Percentiles rank a stretch among this genome's conserved stretches.
phyloP scores from a whole-genome alignment of 2,329 filamentous ascomycete species.

The Drechslera avenae region DNA sequence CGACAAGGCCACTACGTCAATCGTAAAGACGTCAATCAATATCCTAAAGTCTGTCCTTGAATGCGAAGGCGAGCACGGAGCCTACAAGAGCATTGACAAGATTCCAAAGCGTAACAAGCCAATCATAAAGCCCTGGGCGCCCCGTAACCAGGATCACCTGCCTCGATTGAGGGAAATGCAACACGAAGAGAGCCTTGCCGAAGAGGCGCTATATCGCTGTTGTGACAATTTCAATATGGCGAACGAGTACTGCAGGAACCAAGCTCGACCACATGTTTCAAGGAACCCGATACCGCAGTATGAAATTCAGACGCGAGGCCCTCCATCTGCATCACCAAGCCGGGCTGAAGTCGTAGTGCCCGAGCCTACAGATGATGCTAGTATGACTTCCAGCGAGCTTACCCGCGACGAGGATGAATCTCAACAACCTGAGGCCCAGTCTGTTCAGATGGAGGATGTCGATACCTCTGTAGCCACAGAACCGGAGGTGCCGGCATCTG shows the following conservation, averaged over 20 bases:
- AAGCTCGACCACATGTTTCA: conserved; percentile 62
- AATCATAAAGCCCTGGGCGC: conserved; percentile 58
- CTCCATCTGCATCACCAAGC: conserved; percentile 38
- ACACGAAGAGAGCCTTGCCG: conserved; percentile 66
- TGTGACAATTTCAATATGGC: conserved; percentile 67
- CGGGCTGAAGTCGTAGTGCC: conserved; percentile 43
- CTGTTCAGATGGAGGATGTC: conserved; percentile 49
- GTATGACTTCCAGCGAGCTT: conserved; percentile 33
- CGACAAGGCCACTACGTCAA: conserved; percentile 76
- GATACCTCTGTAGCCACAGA: conserved; percentile 22
- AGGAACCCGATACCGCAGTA: conserved; percentile 69
- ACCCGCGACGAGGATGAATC: conserved; percentile 32
- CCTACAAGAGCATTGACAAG: conserved; percentile 66
- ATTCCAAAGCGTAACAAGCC: conserved; percentile 55
- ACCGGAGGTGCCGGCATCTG: conserved; percentile 15
- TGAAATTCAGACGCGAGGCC: conserved; percentile 39
- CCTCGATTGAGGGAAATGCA: conserved; percentile 52
- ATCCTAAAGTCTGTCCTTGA: conserved; percentile 79
- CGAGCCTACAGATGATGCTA: conserved; percentile 36
- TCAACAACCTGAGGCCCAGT: conserved; percentile 41
- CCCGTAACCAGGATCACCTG: conserved; percentile 53
- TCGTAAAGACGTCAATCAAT: conserved; percentile 79
- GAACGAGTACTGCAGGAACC: conserved; percentile 75
- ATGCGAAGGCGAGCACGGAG: conserved; percentile 75
- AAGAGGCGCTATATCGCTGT: conserved; percentile 82